These are phyloP conservation scores for Alopecurus myosuroides DNA, from an alignment of 176 grass and related monocot species.

Conservation along the genomic window DNA sequence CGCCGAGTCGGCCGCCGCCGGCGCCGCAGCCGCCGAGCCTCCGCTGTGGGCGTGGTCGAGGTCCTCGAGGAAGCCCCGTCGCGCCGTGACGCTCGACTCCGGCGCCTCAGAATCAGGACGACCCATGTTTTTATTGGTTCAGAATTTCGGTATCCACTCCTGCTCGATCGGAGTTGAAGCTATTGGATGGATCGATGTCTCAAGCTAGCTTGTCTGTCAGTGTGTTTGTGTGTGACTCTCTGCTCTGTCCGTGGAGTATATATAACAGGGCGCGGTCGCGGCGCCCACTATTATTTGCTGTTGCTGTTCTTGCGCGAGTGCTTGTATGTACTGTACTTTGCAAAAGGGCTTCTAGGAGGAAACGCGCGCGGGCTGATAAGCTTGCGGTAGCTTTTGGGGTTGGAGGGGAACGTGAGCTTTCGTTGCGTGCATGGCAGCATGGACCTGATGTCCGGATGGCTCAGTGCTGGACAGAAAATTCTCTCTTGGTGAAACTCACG, in stretches of 20 bases:
- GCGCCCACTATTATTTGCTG: too few species aligned
- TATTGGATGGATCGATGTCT: neutral
- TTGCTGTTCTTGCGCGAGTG: too few species aligned
- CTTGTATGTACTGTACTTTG: too few species aligned
- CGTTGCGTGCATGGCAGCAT: too few species aligned
- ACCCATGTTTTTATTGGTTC: neutral
- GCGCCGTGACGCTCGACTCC: neutral
- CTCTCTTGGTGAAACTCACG: too few species aligned
- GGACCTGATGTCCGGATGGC: too few species aligned
- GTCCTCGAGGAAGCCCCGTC: neutral
- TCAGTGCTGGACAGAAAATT: too few species aligned
- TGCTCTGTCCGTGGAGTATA: neutral
- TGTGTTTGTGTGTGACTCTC: neutral
- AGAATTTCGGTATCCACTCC: neutral
- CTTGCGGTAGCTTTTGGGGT: too few species aligned
- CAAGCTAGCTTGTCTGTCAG: neutral
- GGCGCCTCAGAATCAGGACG: neutral
- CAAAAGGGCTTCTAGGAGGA: too few species aligned
- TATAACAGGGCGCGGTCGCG: neutral
- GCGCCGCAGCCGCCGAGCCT: neutral
- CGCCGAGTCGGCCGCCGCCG: constrained; percentile 5
- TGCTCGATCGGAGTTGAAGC: neutral
- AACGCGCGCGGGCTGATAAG: too few species aligned
- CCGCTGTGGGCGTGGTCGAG: neutral
- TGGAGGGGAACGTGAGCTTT: too few species aligned